Percentiles rank a stretch among this genome's conserved stretches.
Conservation (phyloP, 352 stramenopile species). For the Thalassiosira sp. region DNA sequence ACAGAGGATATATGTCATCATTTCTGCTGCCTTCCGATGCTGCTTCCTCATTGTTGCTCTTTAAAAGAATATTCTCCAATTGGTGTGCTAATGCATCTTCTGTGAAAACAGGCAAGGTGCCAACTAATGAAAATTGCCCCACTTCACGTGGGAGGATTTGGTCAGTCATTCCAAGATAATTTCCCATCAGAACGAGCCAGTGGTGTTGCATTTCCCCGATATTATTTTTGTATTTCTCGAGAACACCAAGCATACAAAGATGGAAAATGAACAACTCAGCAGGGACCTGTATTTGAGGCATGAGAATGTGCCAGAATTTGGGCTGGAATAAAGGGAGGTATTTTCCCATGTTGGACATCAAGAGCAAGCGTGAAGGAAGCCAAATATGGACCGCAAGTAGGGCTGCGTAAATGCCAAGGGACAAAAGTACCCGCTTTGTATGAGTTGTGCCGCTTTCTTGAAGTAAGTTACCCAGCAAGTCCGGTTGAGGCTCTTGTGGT, state of each 20-base stretch:
- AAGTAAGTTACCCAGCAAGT: slow-evolving; percentile 93
- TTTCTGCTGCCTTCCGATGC: background rate
- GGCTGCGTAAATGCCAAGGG: slow-evolving; percentile 88
- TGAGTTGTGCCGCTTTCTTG: slow-evolving; percentile 92
- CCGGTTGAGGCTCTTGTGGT: slow-evolving; percentile 94
- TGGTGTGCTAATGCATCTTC: slow-evolving; percentile 17
- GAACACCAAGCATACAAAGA: slow-evolving; percentile 91
- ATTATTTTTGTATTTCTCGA: slow-evolving; percentile 88
- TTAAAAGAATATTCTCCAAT: slow-evolving; percentile 4
- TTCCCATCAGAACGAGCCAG: slow-evolving; percentile 70
- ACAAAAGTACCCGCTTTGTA: slow-evolving; percentile 91
- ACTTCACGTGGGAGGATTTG: slow-evolving; percentile 68
- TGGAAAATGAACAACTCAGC: slow-evolving; percentile 95
- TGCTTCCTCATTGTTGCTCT: slow-evolving; percentile 4
- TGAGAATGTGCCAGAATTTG: slow-evolving; percentile 90
- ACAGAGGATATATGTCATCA: slow-evolving; percentile 36
- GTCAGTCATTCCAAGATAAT: slow-evolving; percentile 62
- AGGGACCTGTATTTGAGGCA: slow-evolving; percentile 92
- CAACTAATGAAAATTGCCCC: slow-evolving; percentile 62
- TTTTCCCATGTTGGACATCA: slow-evolving; percentile 74
- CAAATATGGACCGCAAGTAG: slow-evolving; percentile 89
- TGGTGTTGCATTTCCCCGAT: slow-evolving; percentile 80
- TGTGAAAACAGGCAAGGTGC: slow-evolving; percentile 57
- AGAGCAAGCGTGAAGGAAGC: slow-evolving; percentile 80
- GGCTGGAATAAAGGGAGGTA: slow-evolving; percentile 75